A percentile compares a stretch with the other conserved stretches of the same genome.
Conservation (phyloP, 257 asterid species). For the Gentiana macrophylla region DNA sequence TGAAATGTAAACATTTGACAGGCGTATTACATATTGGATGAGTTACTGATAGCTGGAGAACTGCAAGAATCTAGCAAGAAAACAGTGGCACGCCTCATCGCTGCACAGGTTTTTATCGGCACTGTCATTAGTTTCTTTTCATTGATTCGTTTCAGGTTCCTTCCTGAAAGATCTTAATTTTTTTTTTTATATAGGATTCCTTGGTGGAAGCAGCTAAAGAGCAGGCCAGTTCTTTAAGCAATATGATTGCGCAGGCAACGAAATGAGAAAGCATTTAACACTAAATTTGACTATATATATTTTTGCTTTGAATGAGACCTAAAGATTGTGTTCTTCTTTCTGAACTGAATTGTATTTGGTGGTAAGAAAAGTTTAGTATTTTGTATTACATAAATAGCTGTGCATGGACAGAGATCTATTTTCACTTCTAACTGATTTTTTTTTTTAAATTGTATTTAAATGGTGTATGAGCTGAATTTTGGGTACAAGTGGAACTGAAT, state of each 20-base stretch:
- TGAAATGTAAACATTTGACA: constrained; percentile 11
- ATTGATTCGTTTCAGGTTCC: not conserved
- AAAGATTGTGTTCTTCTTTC: too few species aligned
- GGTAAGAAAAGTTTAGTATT: too few species aligned
- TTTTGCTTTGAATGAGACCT: not conserved
- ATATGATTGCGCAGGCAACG: constrained; percentile 89
- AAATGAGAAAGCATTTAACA: constrained; percentile 29
- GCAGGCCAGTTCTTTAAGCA: constrained; percentile 79
- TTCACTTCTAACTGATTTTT: too few species aligned
- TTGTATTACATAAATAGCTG: too few species aligned
- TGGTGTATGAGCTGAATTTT: too few species aligned
- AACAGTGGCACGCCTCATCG: constrained; percentile 89
- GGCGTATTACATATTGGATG: constrained; percentile 95
- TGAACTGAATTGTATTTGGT: not conserved
- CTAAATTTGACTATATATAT: not conserved
- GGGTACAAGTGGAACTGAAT: too few species aligned
- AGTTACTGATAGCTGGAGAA: constrained; percentile 91
- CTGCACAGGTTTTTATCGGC: constrained; percentile 61
- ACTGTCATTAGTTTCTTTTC: constrained; percentile 7
- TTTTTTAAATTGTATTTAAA: too few species aligned
- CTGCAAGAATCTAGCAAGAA: constrained; percentile 99
- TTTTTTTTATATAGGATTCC: constrained; percentile 54
- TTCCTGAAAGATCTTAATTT: not conserved
- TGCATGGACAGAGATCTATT: too few species aligned
- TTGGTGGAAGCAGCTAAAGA: constrained; percentile 96